Evolutionary conservation across 805 yeast genomes (phyloP).

Genomic region (Wickerhamomyces rabaulensis): DNA sequence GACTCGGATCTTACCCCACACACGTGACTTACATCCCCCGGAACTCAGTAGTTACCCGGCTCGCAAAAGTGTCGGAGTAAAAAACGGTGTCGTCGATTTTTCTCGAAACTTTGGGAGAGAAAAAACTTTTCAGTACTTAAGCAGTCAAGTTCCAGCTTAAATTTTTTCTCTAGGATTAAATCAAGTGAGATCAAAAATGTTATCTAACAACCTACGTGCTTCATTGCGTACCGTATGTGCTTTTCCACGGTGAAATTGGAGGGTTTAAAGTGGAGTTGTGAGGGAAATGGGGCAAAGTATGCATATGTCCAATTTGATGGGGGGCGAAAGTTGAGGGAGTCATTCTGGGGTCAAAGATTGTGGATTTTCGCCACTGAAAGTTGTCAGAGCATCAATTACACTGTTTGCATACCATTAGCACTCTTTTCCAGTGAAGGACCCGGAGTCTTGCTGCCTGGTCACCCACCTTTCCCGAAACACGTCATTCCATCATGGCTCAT

Average conservation of each 20-base stretch:
- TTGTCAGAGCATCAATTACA: not conserved
- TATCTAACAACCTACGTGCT: constrained; percentile 23
- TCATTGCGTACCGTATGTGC: constrained; percentile 23
- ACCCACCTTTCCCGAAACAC: not conserved
- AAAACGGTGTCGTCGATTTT: not conserved
- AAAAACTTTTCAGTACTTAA: not conserved
- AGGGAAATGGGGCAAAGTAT: not conserved
- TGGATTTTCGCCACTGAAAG: not conserved
- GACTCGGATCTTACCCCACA: not conserved
- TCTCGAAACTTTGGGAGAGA: not conserved
- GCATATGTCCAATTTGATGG: not conserved
- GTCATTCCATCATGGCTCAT: not conserved
- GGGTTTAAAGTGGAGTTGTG: not conserved
- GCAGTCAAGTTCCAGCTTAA: not conserved
- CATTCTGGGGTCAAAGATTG: not conserved
- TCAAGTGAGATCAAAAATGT: constrained; percentile 15
- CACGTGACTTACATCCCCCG: not conserved
- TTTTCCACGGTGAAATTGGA: not conserved
- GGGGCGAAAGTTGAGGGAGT: not conserved
- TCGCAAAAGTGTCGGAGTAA: not conserved
- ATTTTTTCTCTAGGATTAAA: not conserved
- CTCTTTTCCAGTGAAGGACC: not conserved
- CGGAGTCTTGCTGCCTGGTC: not conserved
- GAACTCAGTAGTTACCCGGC: not conserved
- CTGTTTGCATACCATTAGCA: not conserved